These are phyloP conservation scores for Pythium volutum DNA, from an alignment of 352 stramenopile genomes.

Conservation along the genomic window DNA sequence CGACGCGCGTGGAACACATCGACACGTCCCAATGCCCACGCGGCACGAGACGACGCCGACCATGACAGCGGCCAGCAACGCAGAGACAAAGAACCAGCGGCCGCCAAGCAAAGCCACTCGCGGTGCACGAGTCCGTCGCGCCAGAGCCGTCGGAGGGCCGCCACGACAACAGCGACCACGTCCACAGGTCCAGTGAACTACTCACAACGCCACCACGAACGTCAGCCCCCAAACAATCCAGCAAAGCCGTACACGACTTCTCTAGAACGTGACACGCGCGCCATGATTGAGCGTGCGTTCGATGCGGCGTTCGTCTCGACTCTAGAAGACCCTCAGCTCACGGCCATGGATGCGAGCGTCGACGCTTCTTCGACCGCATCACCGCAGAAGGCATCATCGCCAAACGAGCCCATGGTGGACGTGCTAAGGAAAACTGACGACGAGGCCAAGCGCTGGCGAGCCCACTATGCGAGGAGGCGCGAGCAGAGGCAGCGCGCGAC, in stretches of 20 bases:
- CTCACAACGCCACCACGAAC: background rate
- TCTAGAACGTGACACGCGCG: conserved; percentile 24
- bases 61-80: background rate
- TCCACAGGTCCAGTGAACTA: background rate
- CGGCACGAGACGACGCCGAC: background rate
- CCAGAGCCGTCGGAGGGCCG: conserved; percentile 2
- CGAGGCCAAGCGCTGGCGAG: conserved; percentile 5
- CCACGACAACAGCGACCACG: background rate
- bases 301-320: conserved; percentile 32
- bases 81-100: background rate
- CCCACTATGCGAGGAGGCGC: conserved; percentile 8
- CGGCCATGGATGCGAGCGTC: conserved; percentile 1
- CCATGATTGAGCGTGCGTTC: conserved; percentile 59
- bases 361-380: background rate
- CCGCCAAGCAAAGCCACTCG: background rate
- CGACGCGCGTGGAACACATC: conserved; percentile 48
- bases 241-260: background rate
- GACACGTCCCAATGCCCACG: conserved; percentile 28
- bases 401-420: background rate
- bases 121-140: conserved; percentile 17
- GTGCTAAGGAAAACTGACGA: background rate
- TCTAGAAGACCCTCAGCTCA: conserved; percentile 4
- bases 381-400: background rate
- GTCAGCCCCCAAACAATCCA: background rate
- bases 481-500: conserved; percentile 11